Evolutionary conservation across 441 rosid species (phyloP), one percentile per base, ranked within the genome.

Genomic region (Corymbia calophylla): DNA sequence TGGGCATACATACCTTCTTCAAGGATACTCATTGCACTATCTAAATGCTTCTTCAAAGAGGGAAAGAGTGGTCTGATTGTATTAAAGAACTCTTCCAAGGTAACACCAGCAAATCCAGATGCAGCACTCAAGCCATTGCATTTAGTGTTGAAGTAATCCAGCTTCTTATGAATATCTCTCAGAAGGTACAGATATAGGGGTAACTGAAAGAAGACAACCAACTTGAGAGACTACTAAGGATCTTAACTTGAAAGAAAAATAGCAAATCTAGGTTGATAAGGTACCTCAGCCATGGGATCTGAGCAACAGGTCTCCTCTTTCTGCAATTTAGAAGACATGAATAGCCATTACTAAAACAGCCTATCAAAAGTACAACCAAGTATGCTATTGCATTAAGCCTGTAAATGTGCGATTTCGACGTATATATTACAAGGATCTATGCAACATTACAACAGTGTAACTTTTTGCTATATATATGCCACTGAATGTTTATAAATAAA

Each of bases 241-340:
- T 58, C 87, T n/a, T 64, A 56, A 88, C 80, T 49, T 35, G 55
- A 9, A 53, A 66, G 86, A 54, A 85, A 48, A 90, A 80, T 56
- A 86, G 60, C 88, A 88, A 90, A 48, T 58, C 53, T 88, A 73
- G 89, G 90, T 81, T 88, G 91, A 91, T 66, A 89, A 47, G 66
- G 86, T 93, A 97, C 99, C 98, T 96, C 98, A 86, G 97, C 95
- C 88, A 91, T 90, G 91, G 95, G 96, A 93, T 96, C 99, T 88
- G 93, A 90, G 92, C 94, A 95, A 93, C 95, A 92, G 51, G 91
- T 89, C 73, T 93, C 92, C 88, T 93, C 94, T 88, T 93, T 94
- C 96, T 92, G 95, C 92, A 93, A 88, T 55, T 87, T 80, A 55
- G 91, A 92, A 91, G 90, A 86, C 88, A 90, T 47, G 89, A 77